Percentiles rank a stretch among this genome's conserved stretches.
Evolutionary conservation across 2,329 filamentous ascomycete species (phyloP).

Genomic region (Lizonia empirigonia): DNA sequence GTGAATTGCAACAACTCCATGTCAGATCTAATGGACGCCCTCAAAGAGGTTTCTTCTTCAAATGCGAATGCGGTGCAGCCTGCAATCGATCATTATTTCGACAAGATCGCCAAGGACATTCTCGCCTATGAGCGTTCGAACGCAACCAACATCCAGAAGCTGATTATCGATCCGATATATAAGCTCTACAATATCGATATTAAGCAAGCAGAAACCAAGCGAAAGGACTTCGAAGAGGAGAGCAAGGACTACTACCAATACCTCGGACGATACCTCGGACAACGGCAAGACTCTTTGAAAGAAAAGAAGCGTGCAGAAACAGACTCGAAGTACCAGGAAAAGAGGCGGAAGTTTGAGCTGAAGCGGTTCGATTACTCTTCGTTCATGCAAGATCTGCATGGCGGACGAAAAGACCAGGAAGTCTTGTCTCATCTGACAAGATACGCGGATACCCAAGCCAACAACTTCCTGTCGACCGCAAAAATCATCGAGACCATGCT

Average conservation of each 20-base stretch:
- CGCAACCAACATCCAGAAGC: constrained; percentile 80
- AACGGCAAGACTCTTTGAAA: constrained; percentile 93
- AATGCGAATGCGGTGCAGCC: constrained; percentile 98
- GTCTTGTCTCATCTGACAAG: constrained; percentile 92
- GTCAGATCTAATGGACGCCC: constrained; percentile 78
- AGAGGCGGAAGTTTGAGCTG: constrained; percentile 92
- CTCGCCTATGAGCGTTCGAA: constrained; percentile 85
- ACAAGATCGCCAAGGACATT: constrained; percentile 93
- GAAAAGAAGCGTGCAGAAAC: constrained; percentile 96
- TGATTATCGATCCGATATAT: constrained; percentile 91
- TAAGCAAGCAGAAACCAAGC: constrained; percentile 95
- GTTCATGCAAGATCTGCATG: constrained; percentile 99
- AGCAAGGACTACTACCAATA: constrained; percentile 98
- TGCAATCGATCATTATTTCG: constrained; percentile 96
- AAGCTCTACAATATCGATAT: constrained; percentile 95
- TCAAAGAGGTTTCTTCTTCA: constrained; percentile 85
- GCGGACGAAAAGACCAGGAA: constrained; percentile 97
- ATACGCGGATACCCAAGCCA: constrained; percentile 89
- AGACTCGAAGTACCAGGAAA: constrained; percentile 93
- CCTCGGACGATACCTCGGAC: constrained; percentile 92
- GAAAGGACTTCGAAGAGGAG: constrained; percentile 97
- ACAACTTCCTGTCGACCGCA: constrained; percentile 78
- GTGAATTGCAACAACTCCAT: constrained; percentile 85
- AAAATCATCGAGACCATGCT: constrained; percentile 86
- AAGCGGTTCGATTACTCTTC: constrained; percentile 99